A percentile compares a stretch with the other conserved stretches of the same genome.
Conservation (phyloP, 2,329 filamentous ascomycete species). For the Aureobasidium lini region DNA sequence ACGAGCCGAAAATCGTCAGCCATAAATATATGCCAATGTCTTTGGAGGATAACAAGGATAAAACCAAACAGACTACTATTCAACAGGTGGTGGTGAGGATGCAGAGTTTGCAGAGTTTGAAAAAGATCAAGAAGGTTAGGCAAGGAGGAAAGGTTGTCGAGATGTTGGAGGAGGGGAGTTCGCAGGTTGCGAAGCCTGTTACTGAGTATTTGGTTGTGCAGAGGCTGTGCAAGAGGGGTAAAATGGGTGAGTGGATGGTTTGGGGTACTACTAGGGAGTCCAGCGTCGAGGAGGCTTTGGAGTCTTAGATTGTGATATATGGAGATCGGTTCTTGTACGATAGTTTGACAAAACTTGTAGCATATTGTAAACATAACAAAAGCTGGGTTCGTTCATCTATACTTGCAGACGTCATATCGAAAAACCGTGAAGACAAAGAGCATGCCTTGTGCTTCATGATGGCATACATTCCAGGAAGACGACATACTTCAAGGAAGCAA, state of each 20-base stretch:
- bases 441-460: no score
- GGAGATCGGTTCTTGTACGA: not conserved
- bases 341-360: not conserved
- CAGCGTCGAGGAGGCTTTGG: constrained; percentile 23
- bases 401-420: no score
- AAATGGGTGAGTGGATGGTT: constrained; percentile 40
- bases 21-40: constrained; percentile 26
- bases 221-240: constrained; percentile 34
- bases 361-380: no score
- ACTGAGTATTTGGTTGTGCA: constrained; percentile 47
- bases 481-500: no score
- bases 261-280: constrained; percentile 43
- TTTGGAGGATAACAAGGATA: constrained; percentile 21
- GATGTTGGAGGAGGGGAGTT: constrained; percentile 30
- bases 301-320: not conserved
- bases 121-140: constrained; percentile 23
- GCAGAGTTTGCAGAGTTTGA: constrained; percentile 16
- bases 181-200: constrained; percentile 31
- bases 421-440: no score
- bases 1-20: constrained; percentile 21
- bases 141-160: constrained; percentile 21
- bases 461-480: no score
- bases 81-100: constrained; percentile 19
- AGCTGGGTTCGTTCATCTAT: no score
- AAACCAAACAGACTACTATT: constrained; percentile 16